Base-by-base conservation (phyloP, 345 rosid genomes). In the Eucalyptus erythrocorys region DNA sequence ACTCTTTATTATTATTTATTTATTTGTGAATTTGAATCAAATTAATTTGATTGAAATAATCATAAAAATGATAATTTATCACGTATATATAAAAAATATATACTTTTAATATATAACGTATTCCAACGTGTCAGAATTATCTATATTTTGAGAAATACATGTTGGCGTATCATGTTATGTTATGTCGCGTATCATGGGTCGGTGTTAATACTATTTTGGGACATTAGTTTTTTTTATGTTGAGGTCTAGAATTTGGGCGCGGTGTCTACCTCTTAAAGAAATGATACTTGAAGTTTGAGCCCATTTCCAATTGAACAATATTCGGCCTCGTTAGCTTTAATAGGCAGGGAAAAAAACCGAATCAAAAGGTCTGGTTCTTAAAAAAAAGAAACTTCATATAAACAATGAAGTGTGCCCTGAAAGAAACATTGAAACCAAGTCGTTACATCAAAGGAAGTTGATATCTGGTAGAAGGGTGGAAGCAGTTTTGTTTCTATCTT, bases 141-240 rank as follows among this genome's bases (percentile, higher is more conserved):
- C 48, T 48, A 48, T 5, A 11, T 48, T 48, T 48, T 48, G n/a
- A 48, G 14, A 48, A 48, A 48, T 4, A 48, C 12, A 48, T 48
- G 48, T 48, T 5, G 48, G 48, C 48, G 1, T 49, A 15, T 7
- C 1, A 0, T 49, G 1, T 49, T 49, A 49, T 49, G 3, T 49
- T 3, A 0, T 2, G 21, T 49, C 7, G 19, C 0, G 15, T 49
- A 15, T 49, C 7, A 1, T 0, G 0, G 15, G 15, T 15, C 19
- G 15, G 7, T 49, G 19, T 49, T 49, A 19, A 49, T 49, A 19
- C 51, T 49, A 15, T 7, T 49, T 0, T 49, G 51, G 51, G 1
- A 19, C 19, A 49, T 49, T 49, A 49, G 51, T 49, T 51, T 49
- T 51, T 9, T 51, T 51, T 7, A 19, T 8, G 19, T 21, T 21